A percentile compares a stretch with the other conserved stretches of the same genome.
Evolutionary conservation across 495 filamentous ascomycete genomes (phyloP).

Genomic region (Tetracladium setigerum): DNA sequence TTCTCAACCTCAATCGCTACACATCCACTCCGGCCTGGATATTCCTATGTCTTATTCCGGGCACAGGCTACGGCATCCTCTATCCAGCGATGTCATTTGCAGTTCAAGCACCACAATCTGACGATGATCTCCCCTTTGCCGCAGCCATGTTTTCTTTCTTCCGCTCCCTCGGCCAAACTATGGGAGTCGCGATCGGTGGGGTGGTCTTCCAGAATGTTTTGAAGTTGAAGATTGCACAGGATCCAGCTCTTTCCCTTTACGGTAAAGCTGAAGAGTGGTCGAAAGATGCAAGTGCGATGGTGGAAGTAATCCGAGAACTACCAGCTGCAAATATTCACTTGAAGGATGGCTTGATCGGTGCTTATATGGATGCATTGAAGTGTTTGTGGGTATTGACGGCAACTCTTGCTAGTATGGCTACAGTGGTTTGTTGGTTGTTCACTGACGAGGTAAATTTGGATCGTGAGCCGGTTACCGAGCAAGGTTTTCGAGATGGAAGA

Average conservation of each 20-base stretch:
- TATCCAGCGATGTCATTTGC: constrained; percentile 40
- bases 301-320: constrained; percentile 41
- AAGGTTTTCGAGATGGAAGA: constrained; percentile 16
- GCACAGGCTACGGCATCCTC: constrained; percentile 47
- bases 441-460: constrained; percentile 10
- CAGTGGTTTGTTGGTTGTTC: constrained; percentile 11
- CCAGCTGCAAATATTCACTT: not conserved
- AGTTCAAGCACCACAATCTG: constrained; percentile 34
- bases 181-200: constrained; percentile 43
- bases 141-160: constrained; percentile 52
- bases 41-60: constrained; percentile 42
- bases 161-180: constrained; percentile 45
- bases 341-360: constrained; percentile 37
- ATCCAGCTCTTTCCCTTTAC: constrained; percentile 30
- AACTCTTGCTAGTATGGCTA: constrained; percentile 15
- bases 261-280: constrained; percentile 35
- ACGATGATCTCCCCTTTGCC: constrained; percentile 46
- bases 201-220: constrained; percentile 54
- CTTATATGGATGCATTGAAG: constrained; percentile 49
- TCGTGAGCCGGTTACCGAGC: constrained; percentile 12
- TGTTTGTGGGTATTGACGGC: constrained; percentile 48
- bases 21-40: constrained; percentile 42
- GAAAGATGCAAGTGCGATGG: constrained; percentile 49
- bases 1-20: constrained; percentile 38
- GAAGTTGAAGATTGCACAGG: constrained; percentile 31